A percentile compares a stretch with the other conserved stretches of the same genome.
Evolutionary conservation across 129 eudicot species (phyloP).

Genomic region (Chrysanthemum lavandulifolium): DNA sequence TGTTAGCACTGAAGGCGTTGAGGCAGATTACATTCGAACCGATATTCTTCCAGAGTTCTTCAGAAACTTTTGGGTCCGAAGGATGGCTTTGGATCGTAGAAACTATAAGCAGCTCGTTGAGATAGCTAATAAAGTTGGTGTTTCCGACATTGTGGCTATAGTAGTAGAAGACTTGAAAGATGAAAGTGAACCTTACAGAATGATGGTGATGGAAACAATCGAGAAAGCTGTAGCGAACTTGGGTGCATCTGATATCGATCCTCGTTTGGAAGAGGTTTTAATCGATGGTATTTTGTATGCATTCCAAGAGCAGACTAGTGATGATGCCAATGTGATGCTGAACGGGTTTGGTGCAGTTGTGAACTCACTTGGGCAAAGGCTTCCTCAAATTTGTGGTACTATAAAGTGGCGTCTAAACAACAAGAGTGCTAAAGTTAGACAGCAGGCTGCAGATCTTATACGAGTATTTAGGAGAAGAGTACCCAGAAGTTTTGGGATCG

Average conservation of each 20-base stretch:
- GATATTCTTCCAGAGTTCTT: slow-evolving; percentile 95
- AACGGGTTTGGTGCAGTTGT: slow-evolving; percentile 97
- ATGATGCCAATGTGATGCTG: slow-evolving; percentile 96
- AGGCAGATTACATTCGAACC: slow-evolving; percentile 79
- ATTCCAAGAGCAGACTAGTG: slow-evolving; percentile 89
- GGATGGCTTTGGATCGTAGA: slow-evolving; percentile 97
- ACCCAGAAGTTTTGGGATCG: slow-evolving; percentile 97
- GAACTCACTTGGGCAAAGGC: slow-evolving; percentile 77
- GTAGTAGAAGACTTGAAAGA: slow-evolving; percentile 90
- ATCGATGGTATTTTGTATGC: slow-evolving; percentile 96
- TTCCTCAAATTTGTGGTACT: slow-evolving; percentile 96
- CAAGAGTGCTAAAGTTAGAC: slow-evolving; percentile 95
- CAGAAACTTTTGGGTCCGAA: slow-evolving; percentile 88
- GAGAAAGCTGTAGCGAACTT: slow-evolving; percentile 90
- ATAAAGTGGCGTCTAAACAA: slow-evolving; percentile 92
- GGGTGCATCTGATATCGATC: slow-evolving; percentile 92
- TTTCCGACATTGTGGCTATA: slow-evolving; percentile 90
- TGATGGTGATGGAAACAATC: slow-evolving; percentile 82
- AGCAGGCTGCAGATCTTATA: slow-evolving; percentile 93
- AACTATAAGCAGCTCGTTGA: slow-evolving; percentile 94
- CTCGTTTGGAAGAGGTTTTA: slow-evolving; percentile 88
- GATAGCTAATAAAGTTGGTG: slow-evolving; percentile 96
- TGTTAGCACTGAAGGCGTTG: slow-evolving; percentile 97
- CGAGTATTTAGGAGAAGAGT: slow-evolving; percentile 94
- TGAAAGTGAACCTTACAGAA: slow-evolving; percentile 53